Evolutionary conservation across 805 yeast species (phyloP).

Genomic region (Candida quercuum): DNA sequence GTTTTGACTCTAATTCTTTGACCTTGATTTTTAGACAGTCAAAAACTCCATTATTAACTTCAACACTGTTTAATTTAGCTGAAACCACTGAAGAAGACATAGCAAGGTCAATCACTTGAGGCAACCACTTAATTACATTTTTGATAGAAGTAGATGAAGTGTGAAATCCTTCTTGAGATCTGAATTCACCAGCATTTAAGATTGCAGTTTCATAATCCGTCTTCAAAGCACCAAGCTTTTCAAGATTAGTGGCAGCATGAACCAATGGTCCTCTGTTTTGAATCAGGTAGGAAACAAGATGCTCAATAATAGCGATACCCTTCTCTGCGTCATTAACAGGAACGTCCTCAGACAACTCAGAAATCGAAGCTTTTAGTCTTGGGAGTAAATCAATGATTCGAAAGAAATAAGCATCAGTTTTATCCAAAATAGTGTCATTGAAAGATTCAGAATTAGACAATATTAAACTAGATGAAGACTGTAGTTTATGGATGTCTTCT

Average conservation of each 20-base stretch:
- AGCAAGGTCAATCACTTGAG: conserved; percentile 29
- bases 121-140: conserved; percentile 26
- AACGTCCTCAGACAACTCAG: conserved; percentile 62
- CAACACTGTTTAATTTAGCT: conserved; percentile 9
- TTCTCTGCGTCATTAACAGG: conserved; percentile 70
- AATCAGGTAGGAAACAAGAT: conserved; percentile 54
- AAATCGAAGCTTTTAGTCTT: conserved; percentile 60
- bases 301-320: conserved; percentile 74
- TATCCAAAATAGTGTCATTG: conserved; percentile 30
- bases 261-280: conserved; percentile 45
- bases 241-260: conserved; percentile 20
- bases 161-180: conserved; percentile 13
- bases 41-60: conserved; percentile 18
- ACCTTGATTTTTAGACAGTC: conserved; percentile 11
- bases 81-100: conserved; percentile 16
- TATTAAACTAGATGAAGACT: conserved; percentile 57
- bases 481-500: conserved; percentile 57
- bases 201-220: conserved; percentile 19
- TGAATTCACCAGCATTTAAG: conserved; percentile 11
- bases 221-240: conserved; percentile 17
- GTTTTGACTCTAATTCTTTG: conserved; percentile 7
- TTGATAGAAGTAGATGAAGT: conserved; percentile 9
- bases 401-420: conserved; percentile 54
- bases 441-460: conserved; percentile 51
- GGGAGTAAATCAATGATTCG: conserved; percentile 77